These are phyloP conservation scores for Talaromyces sp. DNA, from an alignment of 2,329 filamentous ascomycete genomes.

Conservation along the genomic window DNA sequence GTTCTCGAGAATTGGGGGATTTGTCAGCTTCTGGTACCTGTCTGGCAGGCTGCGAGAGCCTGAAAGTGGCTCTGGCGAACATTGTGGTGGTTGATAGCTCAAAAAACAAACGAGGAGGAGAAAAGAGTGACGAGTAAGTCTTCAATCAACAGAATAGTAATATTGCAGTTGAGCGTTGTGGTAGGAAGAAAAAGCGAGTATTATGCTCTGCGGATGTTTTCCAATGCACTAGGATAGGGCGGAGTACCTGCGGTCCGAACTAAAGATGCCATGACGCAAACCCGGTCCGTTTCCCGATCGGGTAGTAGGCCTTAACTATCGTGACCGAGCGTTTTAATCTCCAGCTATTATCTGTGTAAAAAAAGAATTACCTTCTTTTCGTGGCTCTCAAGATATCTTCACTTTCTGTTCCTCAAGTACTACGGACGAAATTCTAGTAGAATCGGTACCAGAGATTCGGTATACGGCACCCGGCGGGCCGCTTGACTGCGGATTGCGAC, in stretches of 20 bases:
- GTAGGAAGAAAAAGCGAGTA: slow-evolving; percentile 4
- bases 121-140: neutral
- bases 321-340: neutral
- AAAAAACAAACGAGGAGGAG: neutral
- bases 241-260: slow-evolving; percentile 2
- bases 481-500: neutral
- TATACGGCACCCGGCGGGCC: neutral
- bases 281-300: neutral
- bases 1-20: neutral
- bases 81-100: slow-evolving; percentile 46
- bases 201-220: neutral
- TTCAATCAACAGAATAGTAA: slow-evolving; percentile 14
- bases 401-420: neutral
- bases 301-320: neutral
- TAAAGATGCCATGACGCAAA: slow-evolving; percentile 7
- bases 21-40: slow-evolving; percentile 51
- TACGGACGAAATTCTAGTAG: neutral
- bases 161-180: neutral
- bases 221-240: neutral
- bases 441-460: neutral
- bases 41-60: slow-evolving; percentile 62
- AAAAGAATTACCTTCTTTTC: neutral
- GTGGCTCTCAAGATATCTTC: neutral
- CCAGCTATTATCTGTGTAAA: too few species aligned
- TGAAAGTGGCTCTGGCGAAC: slow-evolving; percentile 65